A percentile compares a stretch with the other conserved stretches of the same genome.
phyloP scores from a whole-genome alignment of 345 rosid species.

The Citrus maxima region DNA sequence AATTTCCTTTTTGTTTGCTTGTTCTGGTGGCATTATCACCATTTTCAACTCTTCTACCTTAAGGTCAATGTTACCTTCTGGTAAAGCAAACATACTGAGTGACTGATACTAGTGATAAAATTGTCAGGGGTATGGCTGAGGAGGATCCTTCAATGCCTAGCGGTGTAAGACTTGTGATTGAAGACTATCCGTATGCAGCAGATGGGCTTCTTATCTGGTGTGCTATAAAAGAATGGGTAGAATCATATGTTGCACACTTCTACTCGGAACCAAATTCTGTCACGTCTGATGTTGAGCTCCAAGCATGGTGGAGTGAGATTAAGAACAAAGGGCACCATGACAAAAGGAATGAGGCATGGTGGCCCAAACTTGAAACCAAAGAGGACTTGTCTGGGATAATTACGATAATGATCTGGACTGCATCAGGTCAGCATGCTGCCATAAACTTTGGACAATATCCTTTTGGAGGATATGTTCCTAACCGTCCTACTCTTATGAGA shows the following conservation, averaged over 20 bases:
- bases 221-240: conserved; percentile 68
- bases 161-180: conserved; percentile 74
- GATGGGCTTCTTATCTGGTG: conserved; percentile 93
- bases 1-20: neutral
- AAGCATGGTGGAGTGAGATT: conserved; percentile 94
- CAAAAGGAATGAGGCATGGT: conserved; percentile 87
- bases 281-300: conserved; percentile 72
- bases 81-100: neutral
- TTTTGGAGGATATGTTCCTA: conserved; percentile 91
- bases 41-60: neutral
- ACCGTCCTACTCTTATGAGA: conserved; percentile 79
- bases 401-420: conserved; percentile 78
- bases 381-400: conserved; percentile 76
- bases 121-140: conserved; percentile 85
- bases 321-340: conserved; percentile 82
- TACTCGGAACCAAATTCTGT: conserved; percentile 57
- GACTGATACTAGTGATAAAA: neutral
- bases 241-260: conserved; percentile 73
- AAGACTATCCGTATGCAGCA: conserved; percentile 92
- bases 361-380: conserved; percentile 76
- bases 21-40: neutral
- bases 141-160: conserved; percentile 73
- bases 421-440: conserved; percentile 95
- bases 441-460: conserved; percentile 96
- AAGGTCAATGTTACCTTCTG: neutral